Evolutionary conservation across 1,284 basidiomycete species (phyloP), one percentile per base, ranked within the genome.

Genomic region (Cutaneotrichosporon cavernicola): DNA sequence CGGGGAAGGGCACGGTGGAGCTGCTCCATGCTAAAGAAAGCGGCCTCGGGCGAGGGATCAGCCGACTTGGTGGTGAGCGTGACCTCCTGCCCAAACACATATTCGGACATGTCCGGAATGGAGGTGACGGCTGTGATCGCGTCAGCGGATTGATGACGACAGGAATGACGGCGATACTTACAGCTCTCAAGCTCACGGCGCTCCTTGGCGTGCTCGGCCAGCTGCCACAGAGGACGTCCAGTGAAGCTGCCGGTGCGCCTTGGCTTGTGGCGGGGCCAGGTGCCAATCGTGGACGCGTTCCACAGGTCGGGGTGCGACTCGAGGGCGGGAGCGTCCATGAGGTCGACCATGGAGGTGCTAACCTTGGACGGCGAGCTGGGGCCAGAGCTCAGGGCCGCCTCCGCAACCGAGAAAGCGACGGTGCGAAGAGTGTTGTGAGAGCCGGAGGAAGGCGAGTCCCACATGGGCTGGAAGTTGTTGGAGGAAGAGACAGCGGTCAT

Each of bases 381-480:
- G 57, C 72, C 72, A 9, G 75, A 66, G 62, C 75, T 68, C 21
- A 79, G 71, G 4, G 76, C 76, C 11, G 77, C 74, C 62, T 79
- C 77, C 4, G 77, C 77, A 21, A 79, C 76, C 2, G 73, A 75
- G 62, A 72, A 75, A 1, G 77, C 77, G 46, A 79, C 70, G 32
- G 32, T 32, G 31, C 51, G 57, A 7, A 56, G 53, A 2, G 43
- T 30, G 43, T 53, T 56, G 30, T 52, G 50, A 18, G 60, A 53
- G 34, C 60, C 47, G 49, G 49, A 21, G 22, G 38, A 43, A 16
- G 58, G n/a, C 21, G 47, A 34, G 49, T 38, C 58, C 50, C 36
- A 60, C 38, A 36, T 22, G 31, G 47, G 56, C 21, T 46, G 40
- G 26, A 52, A 34, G 6, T 47, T 34, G 32, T 21, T 10, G 46